Percentiles rank a stretch among this genome's conserved stretches.
phyloP scores from a whole-genome alignment of 2,329 filamentous ascomycete species.

The Ophiostoma tasmaniense region DNA sequence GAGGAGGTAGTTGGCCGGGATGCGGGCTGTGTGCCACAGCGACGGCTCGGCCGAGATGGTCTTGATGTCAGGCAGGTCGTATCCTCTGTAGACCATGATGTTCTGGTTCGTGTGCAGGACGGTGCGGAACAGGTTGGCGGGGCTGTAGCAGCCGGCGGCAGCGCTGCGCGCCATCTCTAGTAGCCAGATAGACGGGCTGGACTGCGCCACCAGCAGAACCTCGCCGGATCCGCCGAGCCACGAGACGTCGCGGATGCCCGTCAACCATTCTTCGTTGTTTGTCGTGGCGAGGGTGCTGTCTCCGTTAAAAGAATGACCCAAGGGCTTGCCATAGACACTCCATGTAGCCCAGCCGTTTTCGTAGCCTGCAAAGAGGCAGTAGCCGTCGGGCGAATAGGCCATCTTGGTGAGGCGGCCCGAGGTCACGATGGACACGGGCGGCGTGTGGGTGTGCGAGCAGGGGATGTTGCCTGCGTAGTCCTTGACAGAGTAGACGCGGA shows the following conservation, averaged over 20 bases:
- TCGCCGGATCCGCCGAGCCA: slow-evolving; percentile 89
- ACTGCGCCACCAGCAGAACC: slow-evolving; percentile 62
- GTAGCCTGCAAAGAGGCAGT: slow-evolving; percentile 90
- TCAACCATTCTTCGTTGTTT: slow-evolving; percentile 79
- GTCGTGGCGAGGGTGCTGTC: slow-evolving; percentile 54
- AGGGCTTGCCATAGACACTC: slow-evolving; percentile 92
- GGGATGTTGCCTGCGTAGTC: slow-evolving; percentile 93
- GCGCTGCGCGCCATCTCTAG: slow-evolving; percentile 91
- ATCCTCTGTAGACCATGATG: slow-evolving; percentile 87
- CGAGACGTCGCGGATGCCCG: slow-evolving; percentile 64
- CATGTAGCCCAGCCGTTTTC: slow-evolving; percentile 89
- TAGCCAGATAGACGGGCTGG: slow-evolving; percentile 72
- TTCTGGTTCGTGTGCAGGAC: slow-evolving; percentile 81
- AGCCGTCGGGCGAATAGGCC: slow-evolving; percentile 87
- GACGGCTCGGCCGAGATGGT: slow-evolving; percentile 87
- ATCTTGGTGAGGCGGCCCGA: slow-evolving; percentile 68
- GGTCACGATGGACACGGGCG: slow-evolving; percentile 57
- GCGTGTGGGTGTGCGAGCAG: slow-evolving; percentile 66
- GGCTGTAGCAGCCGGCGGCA: slow-evolving; percentile 83
- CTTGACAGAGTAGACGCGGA: slow-evolving; percentile 83
- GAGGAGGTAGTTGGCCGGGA: slow-evolving; percentile 75
- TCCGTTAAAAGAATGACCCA: slow-evolving; percentile 71
- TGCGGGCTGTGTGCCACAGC: slow-evolving; percentile 87
- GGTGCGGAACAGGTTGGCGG: slow-evolving; percentile 82
- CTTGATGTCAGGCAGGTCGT: slow-evolving; percentile 82